Percentiles rank a stretch among this genome's conserved stretches.
phyloP scores from a whole-genome alignment of 495 filamentous ascomycete genomes.

The Hyaloscypha variabilis region DNA sequence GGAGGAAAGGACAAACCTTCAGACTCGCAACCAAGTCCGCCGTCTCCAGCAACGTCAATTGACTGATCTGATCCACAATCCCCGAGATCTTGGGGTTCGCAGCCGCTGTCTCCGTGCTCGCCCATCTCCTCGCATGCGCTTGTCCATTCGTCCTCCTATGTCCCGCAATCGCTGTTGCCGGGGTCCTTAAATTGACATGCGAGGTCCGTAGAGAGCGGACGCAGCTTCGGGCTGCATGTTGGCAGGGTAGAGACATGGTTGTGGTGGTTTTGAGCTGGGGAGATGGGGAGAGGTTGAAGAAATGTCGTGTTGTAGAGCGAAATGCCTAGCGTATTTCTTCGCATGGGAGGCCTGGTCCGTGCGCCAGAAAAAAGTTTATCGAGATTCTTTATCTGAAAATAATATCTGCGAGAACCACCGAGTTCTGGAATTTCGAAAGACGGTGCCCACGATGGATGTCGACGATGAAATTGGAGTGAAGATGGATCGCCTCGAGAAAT shows the following conservation, averaged over 20 bases:
- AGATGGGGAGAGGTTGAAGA: not conserved
- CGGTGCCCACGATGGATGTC: constrained; percentile 44
- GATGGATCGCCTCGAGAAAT: constrained; percentile 41
- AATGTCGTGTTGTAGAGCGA: constrained; percentile 6
- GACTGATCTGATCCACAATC: constrained; percentile 97
- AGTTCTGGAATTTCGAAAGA: not conserved
- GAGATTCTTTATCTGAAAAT: constrained; percentile 10
- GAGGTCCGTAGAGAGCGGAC: constrained; percentile 53
- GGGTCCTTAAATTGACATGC: constrained; percentile 35
- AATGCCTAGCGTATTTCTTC: not conserved
- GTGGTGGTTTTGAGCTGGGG: constrained; percentile 6
- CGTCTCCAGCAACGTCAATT: constrained; percentile 96
- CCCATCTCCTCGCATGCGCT: constrained; percentile 60
- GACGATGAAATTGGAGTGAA: constrained; percentile 39
- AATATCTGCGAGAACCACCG: not conserved
- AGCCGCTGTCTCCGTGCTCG: constrained; percentile 67
- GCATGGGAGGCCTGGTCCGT: constrained; percentile 9
- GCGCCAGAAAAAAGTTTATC: constrained; percentile 25
- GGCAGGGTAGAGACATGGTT: constrained; percentile 61
- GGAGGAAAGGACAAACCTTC: constrained; percentile 62
- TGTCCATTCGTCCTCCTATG: constrained; percentile 34
- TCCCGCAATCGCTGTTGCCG: constrained; percentile 42
- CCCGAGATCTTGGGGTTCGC: constrained; percentile 84
- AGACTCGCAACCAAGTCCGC: constrained; percentile 90
- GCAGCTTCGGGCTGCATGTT: constrained; percentile 61